phyloP scores from a whole-genome alignment of 2,329 filamentous ascomycete genomes.

The Metarhizium humberi region DNA sequence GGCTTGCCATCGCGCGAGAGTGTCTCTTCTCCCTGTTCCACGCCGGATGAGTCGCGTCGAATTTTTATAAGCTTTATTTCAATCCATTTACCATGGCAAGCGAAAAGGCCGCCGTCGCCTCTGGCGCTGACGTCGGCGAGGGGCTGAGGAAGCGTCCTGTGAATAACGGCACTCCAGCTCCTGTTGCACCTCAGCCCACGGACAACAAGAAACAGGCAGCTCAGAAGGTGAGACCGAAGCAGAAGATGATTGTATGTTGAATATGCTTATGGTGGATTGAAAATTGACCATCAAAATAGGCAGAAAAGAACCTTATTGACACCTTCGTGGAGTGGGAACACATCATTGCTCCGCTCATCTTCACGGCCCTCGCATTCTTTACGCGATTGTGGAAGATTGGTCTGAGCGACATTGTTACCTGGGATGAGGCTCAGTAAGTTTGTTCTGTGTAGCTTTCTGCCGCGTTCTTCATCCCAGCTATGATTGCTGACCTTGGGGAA shows the following conservation, averaged over 20 bases:
- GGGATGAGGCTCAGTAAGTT: slow-evolving; percentile 56
- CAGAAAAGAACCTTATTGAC: slow-evolving; percentile 47
- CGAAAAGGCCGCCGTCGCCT: slow-evolving; percentile 46
- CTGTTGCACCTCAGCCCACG: slow-evolving; percentile 35
- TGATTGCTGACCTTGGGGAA: slow-evolving; percentile 8
- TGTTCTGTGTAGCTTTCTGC: not conserved
- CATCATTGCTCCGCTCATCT: slow-evolving; percentile 51
- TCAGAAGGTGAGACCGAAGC: slow-evolving; percentile 37
- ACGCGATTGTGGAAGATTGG: slow-evolving; percentile 64
- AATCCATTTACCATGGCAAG: slow-evolving; percentile 36
- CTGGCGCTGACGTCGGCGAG: slow-evolving; percentile 50
- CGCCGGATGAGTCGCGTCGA: not conserved
- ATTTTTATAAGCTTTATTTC: slow-evolving; percentile 1
- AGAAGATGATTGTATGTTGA: not conserved
- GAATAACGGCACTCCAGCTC: slow-evolving; percentile 24
- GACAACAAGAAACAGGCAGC: slow-evolving; percentile 46
- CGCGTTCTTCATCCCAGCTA: not conserved
- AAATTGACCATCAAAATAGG: slow-evolving; percentile 9
- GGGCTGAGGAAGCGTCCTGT: slow-evolving; percentile 46
- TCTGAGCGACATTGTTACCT: slow-evolving; percentile 56
- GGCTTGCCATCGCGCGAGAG: not conserved
- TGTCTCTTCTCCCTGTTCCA: slow-evolving; percentile 5
- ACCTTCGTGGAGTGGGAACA: slow-evolving; percentile 56
- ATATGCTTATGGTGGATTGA: not conserved
- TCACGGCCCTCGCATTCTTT: slow-evolving; percentile 53